Conservation (phyloP, 768 basidiomycete genomes). For the Pleurotus djamor region DNA sequence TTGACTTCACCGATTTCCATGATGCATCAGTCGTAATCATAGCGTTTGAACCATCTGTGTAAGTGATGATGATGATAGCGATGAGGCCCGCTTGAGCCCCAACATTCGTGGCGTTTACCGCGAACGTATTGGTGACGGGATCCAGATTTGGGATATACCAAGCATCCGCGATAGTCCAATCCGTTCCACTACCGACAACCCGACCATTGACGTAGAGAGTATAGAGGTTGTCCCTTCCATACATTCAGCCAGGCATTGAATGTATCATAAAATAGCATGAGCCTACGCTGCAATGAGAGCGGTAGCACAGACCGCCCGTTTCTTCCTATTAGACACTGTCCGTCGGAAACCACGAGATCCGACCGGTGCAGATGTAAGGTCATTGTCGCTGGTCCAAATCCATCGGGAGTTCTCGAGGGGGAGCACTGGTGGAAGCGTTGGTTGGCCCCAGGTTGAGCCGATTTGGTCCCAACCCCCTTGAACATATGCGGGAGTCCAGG, state of each 20-base stretch:
- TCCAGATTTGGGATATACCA: not conserved
- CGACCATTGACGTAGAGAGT: slow-evolving; percentile 26
- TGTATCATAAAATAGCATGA: not conserved
- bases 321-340: not conserved
- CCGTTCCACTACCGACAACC: not conserved
- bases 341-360: not conserved
- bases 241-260: not conserved
- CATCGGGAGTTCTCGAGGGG: not conserved
- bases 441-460: slow-evolving; percentile 11
- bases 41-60: not conserved
- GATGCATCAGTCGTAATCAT: not conserved
- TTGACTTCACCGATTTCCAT: not conserved
- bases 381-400: not conserved
- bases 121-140: not conserved
- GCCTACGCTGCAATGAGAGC: not conserved
- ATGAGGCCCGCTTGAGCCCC: not conserved
- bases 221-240: slow-evolving; percentile 21
- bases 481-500: slow-evolving; percentile 17
- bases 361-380: not conserved
- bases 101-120: not conserved
- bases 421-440: not conserved
- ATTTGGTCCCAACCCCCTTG: slow-evolving; percentile 16
- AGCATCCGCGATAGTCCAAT: not conserved
- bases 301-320: not conserved
- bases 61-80: not conserved